Conservation (phyloP, 306 rosid species). For the Aeschynomene evenia region DNA sequence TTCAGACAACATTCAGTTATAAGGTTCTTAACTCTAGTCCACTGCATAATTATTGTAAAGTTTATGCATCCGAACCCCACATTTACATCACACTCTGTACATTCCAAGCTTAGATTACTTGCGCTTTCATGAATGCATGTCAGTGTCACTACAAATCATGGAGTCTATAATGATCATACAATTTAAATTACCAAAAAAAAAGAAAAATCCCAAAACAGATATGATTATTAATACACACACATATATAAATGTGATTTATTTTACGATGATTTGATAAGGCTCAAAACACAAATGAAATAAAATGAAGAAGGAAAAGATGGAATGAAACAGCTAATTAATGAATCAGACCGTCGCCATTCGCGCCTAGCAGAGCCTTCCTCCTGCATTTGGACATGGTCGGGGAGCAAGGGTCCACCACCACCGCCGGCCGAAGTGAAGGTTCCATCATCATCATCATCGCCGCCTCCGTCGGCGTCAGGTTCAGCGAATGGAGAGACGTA, state of each 20-base stretch:
- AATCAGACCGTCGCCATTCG: constrained; percentile 87
- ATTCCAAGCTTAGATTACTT: no score
- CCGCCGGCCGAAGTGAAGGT: constrained; percentile 36
- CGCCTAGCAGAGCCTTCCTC: constrained; percentile 78
- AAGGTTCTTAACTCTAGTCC: not conserved
- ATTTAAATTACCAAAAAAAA: no score
- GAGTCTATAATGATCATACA: no score
- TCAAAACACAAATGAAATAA: not conserved
- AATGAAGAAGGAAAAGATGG: not conserved
- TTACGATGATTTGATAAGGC: no score
- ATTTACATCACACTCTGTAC: not conserved
- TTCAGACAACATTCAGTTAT: not conserved
- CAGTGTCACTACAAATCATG: no score
- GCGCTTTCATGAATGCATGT: no score
- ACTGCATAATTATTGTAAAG: not conserved
- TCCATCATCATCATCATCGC: constrained; percentile 23
- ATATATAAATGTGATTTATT: no score
- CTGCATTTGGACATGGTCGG: constrained; percentile 62
- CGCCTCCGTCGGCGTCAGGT: not conserved
- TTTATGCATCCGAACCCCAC: not conserved
- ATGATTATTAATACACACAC: no score
- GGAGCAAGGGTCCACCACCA: constrained; percentile 57
- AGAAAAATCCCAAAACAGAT: no score
- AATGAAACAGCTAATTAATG: not conserved
- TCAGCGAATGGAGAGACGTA: constrained; percentile 56